Conservation (phyloP, 257 asterid genomes). For the Craterostigma plantagineum region DNA sequence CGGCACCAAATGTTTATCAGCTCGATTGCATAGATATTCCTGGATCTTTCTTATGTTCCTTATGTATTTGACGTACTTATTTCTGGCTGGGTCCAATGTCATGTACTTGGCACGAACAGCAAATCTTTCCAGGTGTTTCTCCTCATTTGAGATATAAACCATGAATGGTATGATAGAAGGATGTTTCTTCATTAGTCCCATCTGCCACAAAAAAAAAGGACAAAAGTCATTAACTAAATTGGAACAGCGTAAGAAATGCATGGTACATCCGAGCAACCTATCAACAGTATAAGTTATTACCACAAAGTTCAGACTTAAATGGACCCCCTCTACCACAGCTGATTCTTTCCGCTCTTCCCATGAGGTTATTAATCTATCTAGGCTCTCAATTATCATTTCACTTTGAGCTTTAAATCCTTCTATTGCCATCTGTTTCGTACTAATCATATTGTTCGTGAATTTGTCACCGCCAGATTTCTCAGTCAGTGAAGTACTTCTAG, state of each 20-base stretch:
- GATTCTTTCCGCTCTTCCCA: slow-evolving; percentile 98
- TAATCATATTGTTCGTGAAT: slow-evolving; percentile 32
- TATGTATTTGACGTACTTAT: slow-evolving; percentile 87
- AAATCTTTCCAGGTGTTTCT: slow-evolving; percentile 87
- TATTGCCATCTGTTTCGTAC: slow-evolving; percentile 86
- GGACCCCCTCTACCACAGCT: slow-evolving; percentile 98
- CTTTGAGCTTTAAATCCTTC: slow-evolving; percentile 99
- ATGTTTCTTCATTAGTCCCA: slow-evolving; percentile 98
- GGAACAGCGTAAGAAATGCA: neutral
- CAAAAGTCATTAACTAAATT: slow-evolving; percentile 1
- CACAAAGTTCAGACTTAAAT: slow-evolving; percentile 97
- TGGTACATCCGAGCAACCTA: too few relatives aligned
- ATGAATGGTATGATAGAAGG: slow-evolving; percentile 96
- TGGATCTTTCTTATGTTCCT: slow-evolving; percentile 87
- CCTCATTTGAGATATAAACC: slow-evolving; percentile 87
- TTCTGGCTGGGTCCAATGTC: slow-evolving; percentile 94
- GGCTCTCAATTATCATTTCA: slow-evolving; percentile 99
- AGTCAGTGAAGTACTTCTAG: slow-evolving; percentile 12
- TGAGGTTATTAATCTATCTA: slow-evolving; percentile 77
- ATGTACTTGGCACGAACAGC: slow-evolving; percentile 99
- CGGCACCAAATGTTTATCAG: slow-evolving; percentile 93
- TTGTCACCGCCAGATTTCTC: slow-evolving; percentile 33
- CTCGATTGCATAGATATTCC: slow-evolving; percentile 93
- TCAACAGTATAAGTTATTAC: slow-evolving; percentile 19
- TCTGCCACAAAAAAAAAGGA: slow-evolving; percentile 32